Base-by-base conservation (phyloP, 345 rosid genomes). In the Salix purpurea region DNA sequence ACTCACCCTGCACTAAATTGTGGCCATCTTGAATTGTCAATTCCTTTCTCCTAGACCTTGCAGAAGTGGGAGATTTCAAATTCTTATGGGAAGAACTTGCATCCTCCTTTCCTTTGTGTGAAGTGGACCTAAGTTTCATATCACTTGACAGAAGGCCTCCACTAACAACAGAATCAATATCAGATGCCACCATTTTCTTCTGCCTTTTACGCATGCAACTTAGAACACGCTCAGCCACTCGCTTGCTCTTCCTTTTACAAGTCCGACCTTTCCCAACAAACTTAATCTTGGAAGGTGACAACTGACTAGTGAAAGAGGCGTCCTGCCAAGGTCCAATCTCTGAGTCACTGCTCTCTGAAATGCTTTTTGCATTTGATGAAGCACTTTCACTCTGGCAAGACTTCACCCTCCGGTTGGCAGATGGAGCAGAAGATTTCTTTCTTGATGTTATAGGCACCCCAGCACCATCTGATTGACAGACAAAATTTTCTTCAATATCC, bases 361-460 rank as follows among this genome's bases (percentile, higher is more conserved):
- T 68, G 76, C 84, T 87, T 87, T 89, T 92, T n/a, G 85, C 95
- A 84, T 88, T 96, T 74, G 97, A 94, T 7, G 97, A 94, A 26
- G 99, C 97, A 86, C 97, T 94, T 87, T 94, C 98, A 84, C 93
- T 88, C 80, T 89, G 94, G 85, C 83, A 78, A 72, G 94, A 86
- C 76, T 90, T 94, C 64, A 78, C 48, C 79, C 87, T 88, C 84
- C 75, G 89, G 77, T 85, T 83, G 60, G 78, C 76, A 74, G 87
- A 78, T 79, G 83, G 78, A 82, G 84, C 88, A 77, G 89, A 87
- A 21, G 83, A 72, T 79, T 86, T 89, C 83, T 90, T 94, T 81
- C 83, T 81, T 30, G 88, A 82, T 74, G 86, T 76, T 66, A 76
- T 77, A 48, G 83, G 84, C 56, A 77, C 74, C 70, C 77, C 88